A percentile compares a stretch with the other conserved stretches of the same genome.
These are phyloP conservation scores for Trichophyton mentagrophytes DNA, from an alignment of 2,329 filamentous ascomycete genomes.

Conservation along the genomic window DNA sequence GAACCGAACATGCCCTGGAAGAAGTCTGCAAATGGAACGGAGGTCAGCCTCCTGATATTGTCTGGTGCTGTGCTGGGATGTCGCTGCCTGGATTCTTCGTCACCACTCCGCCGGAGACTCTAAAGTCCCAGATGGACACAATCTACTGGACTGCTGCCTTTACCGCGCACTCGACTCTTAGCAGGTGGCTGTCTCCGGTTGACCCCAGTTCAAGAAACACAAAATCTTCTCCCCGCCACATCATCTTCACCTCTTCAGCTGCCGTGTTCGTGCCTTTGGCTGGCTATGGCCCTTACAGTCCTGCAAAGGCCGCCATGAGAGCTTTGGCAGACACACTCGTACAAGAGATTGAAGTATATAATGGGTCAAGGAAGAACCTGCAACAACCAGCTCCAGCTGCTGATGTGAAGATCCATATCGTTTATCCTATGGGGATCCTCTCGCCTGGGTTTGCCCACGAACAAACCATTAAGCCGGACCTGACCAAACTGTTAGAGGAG, in stretches of 20 bases:
- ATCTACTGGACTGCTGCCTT: constrained; percentile 84
- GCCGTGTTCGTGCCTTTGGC: constrained; percentile 62
- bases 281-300: constrained; percentile 74
- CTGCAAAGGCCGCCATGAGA: constrained; percentile 73
- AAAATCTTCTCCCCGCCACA: constrained; percentile 45
- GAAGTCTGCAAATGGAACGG: constrained; percentile 71
- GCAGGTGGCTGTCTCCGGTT: constrained; percentile 52
- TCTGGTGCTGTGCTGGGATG: constrained; percentile 80
- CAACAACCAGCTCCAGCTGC: constrained; percentile 39
- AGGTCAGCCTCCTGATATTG: constrained; percentile 59
- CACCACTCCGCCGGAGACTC: constrained; percentile 53
- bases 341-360: constrained; percentile 78
- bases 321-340: constrained; percentile 69
- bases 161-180: constrained; percentile 67
- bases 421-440: constrained; percentile 74
- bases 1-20: constrained; percentile 55
- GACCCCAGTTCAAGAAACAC: constrained; percentile 19
- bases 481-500: constrained; percentile 69
- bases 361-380: constrained; percentile 42
- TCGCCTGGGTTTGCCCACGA: constrained; percentile 64
- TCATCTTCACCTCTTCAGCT: constrained; percentile 76
- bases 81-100: constrained; percentile 64
- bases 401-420: constrained; percentile 64
- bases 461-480: constrained; percentile 62
- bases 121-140: constrained; percentile 74